phyloP scores from a whole-genome alignment of 202 grass and related monocot genomes.

The Setaria viridis region DNA sequence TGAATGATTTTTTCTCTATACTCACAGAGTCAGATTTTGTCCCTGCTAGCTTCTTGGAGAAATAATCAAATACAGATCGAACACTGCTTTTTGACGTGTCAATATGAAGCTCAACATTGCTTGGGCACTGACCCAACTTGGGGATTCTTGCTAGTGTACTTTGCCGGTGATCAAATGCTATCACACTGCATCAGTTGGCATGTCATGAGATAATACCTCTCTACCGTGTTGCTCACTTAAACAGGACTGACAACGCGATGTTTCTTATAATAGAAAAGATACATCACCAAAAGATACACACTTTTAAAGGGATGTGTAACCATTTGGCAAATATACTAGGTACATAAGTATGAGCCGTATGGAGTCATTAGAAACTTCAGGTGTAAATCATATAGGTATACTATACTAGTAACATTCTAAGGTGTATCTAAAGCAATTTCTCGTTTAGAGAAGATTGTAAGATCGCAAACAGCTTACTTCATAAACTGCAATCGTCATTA shows the following conservation, averaged over 20 bases:
- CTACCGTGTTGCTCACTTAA: neutral
- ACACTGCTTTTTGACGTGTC: constrained; percentile 68
- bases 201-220: neutral
- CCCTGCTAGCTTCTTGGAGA: constrained; percentile 53
- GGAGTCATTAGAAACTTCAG: neutral
- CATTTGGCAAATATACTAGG: neutral
- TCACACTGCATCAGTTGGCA: constrained; percentile 63
- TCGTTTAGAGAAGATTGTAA: neutral
- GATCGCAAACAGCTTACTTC: neutral
- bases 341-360: neutral
- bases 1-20: constrained; percentile 2
- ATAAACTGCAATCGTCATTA: neutral
- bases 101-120: constrained; percentile 79
- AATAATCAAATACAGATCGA: constrained; percentile 76
- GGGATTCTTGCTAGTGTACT: constrained; percentile 62
- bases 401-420: no score
- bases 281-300: neutral
- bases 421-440: neutral
- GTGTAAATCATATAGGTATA: no score
- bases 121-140: constrained; percentile 47
- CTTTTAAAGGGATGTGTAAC: neutral
- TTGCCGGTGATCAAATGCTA: constrained; percentile 87
- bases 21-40: constrained; percentile 47
- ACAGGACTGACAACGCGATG: neutral
- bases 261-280: neutral